Percentiles rank a stretch among this genome's conserved stretches.
Evolutionary conservation across 2,329 filamentous ascomycete genomes (phyloP).

Genomic region (Cephalotrichum gorgonifer): DNA sequence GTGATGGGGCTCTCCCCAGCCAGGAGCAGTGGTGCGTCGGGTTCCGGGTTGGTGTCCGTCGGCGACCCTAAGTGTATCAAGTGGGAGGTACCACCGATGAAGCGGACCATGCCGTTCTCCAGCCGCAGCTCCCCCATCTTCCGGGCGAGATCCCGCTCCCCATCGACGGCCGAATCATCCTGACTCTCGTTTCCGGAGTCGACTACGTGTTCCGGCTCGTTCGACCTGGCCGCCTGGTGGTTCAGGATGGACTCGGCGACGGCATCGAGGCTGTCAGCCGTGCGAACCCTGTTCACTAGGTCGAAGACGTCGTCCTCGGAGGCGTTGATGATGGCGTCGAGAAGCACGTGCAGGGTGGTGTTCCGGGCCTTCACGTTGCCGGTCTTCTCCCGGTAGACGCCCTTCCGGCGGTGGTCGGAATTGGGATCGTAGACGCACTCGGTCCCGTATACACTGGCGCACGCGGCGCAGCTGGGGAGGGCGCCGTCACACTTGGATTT

Average conservation of each 20-base stretch:
- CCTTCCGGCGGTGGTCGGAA: conserved; percentile 91
- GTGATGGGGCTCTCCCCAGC: conserved; percentile 59
- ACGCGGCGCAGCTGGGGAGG: conserved; percentile 86
- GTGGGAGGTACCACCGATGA: conserved; percentile 90
- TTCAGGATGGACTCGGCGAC: conserved; percentile 41
- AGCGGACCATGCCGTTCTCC: conserved; percentile 79
- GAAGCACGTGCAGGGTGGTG: conserved; percentile 81
- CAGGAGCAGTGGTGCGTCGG: conserved; percentile 32
- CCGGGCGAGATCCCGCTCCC: conserved; percentile 73
- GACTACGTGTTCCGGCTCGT: conserved; percentile 7
- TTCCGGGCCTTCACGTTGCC: conserved; percentile 80
- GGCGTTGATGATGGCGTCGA: conserved; percentile 87
- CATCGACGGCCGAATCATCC: conserved; percentile 30
- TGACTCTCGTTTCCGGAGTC: conserved; percentile 12
- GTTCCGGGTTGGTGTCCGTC: conserved; percentile 24
- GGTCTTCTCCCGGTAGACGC: conserved; percentile 89
- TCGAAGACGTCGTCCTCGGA: conserved; percentile 75
- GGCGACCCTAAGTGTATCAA: conserved; percentile 66
- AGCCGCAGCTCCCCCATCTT: conserved; percentile 89
- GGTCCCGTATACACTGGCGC: conserved; percentile 83
- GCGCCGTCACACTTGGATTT: conserved; percentile 92
- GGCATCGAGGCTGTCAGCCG: conserved; percentile 59
- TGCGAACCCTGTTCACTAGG: conserved; percentile 78
- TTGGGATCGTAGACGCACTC: conserved; percentile 93
- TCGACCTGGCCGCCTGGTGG: conserved; percentile 23